Conservation (phyloP, 75 land plant genomes). For the Cupressus sempervirens region DNA sequence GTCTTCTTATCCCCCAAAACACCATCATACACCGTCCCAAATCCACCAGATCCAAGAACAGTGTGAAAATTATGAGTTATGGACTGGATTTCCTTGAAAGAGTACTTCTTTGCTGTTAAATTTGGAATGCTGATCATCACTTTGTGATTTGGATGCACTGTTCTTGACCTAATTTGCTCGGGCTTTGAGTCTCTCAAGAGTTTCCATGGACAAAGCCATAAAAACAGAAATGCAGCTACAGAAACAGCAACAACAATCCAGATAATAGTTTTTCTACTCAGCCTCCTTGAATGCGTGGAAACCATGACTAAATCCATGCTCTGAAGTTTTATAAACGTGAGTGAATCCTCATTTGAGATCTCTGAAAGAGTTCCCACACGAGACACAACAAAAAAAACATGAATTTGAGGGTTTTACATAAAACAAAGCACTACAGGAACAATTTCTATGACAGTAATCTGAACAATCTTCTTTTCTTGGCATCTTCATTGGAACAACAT, state of each 20-base stretch:
- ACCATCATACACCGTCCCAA: conserved; percentile 29
- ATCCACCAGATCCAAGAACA: conserved; percentile 27
- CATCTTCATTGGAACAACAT: not conserved
- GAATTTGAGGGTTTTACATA: not conserved
- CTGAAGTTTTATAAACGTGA: conserved; percentile 8
- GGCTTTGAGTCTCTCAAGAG: not conserved
- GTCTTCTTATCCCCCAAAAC: conserved; percentile 15
- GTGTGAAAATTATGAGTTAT: conserved; percentile 15
- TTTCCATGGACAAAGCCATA: not conserved
- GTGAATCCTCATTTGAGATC: not conserved
- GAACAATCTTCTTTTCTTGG: conserved; percentile 2
- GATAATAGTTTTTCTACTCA: not conserved
- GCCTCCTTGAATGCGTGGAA: not conserved
- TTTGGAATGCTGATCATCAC: conserved; percentile 7
- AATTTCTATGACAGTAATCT: not conserved
- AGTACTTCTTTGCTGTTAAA: conserved; percentile 10
- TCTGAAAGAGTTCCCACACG: conserved; percentile 12
- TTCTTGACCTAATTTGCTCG: too few species aligned
- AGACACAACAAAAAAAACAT: not conserved
- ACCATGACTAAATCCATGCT: not conserved
- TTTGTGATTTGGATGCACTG: not conserved
- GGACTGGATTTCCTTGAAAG: conserved; percentile 15
- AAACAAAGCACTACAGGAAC: conserved; percentile 10
- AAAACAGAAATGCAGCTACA: not conserved
- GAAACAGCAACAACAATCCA: too few species aligned